phyloP scores from a whole-genome alignment of 192 early-diverging fungal genomes.

The Pilaira anomala region DNA sequence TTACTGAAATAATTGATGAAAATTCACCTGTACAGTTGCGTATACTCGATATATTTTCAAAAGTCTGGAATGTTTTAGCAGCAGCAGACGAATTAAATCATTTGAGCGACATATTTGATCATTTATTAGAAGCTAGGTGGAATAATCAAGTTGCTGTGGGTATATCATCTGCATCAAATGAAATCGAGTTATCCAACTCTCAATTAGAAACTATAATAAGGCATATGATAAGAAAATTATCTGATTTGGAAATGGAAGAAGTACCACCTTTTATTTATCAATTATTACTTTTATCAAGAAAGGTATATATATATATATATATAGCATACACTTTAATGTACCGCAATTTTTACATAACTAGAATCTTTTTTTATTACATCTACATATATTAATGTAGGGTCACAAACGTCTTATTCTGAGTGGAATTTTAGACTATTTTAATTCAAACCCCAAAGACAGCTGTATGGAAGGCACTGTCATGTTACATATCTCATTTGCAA shows the following conservation, averaged over 20 bases:
- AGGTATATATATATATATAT: too few species aligned
- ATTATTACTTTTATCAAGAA: slow-evolving; percentile 59
- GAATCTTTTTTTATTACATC: too few species aligned
- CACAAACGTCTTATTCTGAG: slow-evolving; percentile 51
- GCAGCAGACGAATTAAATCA: slow-evolving; percentile 3
- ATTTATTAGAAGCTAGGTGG: slow-evolving; percentile 21
- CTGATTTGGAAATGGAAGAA: slow-evolving; percentile 48
- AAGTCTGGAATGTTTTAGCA: slow-evolving; percentile 21
- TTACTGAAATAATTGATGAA: slow-evolving; percentile 13
- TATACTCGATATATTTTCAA: slow-evolving; percentile 31
- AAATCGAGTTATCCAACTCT: slow-evolving; percentile 21
- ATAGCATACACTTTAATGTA: too few species aligned
- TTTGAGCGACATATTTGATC: slow-evolving; percentile 8
- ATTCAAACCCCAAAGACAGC: slow-evolving; percentile 47
- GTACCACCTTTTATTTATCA: slow-evolving; percentile 67
- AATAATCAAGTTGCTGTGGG: slow-evolving; percentile 14
- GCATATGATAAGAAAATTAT: slow-evolving; percentile 38
- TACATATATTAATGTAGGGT: slow-evolving; percentile 35
- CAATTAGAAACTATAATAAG: slow-evolving; percentile 16
- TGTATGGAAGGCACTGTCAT: slow-evolving; percentile 67
- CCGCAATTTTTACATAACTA: too few species aligned
- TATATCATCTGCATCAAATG: slow-evolving; percentile 26
- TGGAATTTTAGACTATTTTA: slow-evolving; percentile 59
- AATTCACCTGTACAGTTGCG: slow-evolving; percentile 11
- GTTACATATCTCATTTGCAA: slow-evolving; percentile 67